phyloP scores from a whole-genome alignment of 2,329 filamentous ascomycete species.

The Myriosclerotinia scirpicola region DNA sequence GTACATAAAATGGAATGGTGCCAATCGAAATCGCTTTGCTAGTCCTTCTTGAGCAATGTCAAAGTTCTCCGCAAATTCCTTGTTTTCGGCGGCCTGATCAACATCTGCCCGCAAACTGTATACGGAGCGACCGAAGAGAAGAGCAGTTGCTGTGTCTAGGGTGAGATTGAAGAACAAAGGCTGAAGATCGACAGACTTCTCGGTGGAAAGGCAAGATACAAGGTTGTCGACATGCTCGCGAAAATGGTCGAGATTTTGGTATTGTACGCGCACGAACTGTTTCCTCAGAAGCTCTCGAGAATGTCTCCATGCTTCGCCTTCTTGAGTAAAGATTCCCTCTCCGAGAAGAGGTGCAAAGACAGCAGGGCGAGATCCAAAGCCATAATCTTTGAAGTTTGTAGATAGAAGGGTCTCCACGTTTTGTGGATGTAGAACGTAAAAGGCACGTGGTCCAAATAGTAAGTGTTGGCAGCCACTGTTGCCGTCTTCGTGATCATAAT shows the following conservation, averaged over 20 bases:
- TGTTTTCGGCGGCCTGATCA: constrained; percentile 32
- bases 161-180: constrained; percentile 52
- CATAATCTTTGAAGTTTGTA: constrained; percentile 13
- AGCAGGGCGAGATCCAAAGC: constrained; percentile 7
- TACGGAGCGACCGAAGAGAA: constrained; percentile 54
- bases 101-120: constrained; percentile 31
- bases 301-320: constrained; percentile 21
- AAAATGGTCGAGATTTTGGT: constrained; percentile 28
- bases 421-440: constrained; percentile 6
- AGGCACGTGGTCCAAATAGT: constrained; percentile 1
- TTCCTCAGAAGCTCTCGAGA: constrained; percentile 19
- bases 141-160: constrained; percentile 54
- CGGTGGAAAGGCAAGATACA: constrained; percentile 3
- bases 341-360: constrained; percentile 13
- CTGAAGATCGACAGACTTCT: constrained; percentile 41
- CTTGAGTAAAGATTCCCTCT: constrained; percentile 23
- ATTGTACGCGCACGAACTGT: constrained; percentile 23
- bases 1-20: constrained; percentile 27
- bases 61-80: constrained; percentile 42
- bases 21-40: constrained; percentile 38
- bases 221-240: constrained; percentile 28
- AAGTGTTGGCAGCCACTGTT: constrained; percentile 5
- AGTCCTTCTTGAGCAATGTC: constrained; percentile 42
- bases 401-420: constrained; percentile 10
- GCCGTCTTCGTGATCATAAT: constrained; percentile 1